Conservation (phyloP, 768 basidiomycete genomes). For the Krasilnikovozyma curviuscula region DNA sequence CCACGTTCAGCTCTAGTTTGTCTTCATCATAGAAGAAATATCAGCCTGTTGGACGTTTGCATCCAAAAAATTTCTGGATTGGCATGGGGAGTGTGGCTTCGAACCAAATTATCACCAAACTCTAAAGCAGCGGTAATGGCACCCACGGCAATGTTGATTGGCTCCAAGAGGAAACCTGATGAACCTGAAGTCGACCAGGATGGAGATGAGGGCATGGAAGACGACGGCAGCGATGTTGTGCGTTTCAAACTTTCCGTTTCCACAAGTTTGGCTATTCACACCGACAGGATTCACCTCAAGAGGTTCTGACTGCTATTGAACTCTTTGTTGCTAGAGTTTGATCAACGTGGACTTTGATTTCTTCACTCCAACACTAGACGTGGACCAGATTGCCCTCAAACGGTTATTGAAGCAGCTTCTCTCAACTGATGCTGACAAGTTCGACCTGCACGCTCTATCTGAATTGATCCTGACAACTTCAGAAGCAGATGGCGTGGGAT, state of each 20-base stretch:
- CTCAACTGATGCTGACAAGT: constrained; percentile 55
- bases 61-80: no score
- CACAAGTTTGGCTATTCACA: no score
- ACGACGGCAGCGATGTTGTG: constrained; percentile 24
- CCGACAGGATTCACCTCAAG: background rate
- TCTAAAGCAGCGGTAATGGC: no score
- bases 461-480: constrained; percentile 45
- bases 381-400: constrained; percentile 54
- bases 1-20: no score
- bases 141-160: no score
- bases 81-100: no score
- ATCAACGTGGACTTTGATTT: constrained; percentile 87
- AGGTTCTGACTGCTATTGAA: background rate
- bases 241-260: no score
- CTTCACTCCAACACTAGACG: constrained; percentile 68
- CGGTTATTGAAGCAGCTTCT: constrained; percentile 34
- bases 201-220: constrained; percentile 20
- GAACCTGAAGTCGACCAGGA: no score
- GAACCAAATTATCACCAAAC: no score
- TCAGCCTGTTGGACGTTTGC: no score
- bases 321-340: constrained; percentile 32
- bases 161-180: no score
- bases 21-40: no score
- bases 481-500: constrained; percentile 52
- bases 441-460: constrained; percentile 54